Percentiles rank a stretch among this genome's conserved stretches.
Conservation (phyloP, 2,329 filamentous ascomycete genomes). For the Tolypocladium pustulatum region DNA sequence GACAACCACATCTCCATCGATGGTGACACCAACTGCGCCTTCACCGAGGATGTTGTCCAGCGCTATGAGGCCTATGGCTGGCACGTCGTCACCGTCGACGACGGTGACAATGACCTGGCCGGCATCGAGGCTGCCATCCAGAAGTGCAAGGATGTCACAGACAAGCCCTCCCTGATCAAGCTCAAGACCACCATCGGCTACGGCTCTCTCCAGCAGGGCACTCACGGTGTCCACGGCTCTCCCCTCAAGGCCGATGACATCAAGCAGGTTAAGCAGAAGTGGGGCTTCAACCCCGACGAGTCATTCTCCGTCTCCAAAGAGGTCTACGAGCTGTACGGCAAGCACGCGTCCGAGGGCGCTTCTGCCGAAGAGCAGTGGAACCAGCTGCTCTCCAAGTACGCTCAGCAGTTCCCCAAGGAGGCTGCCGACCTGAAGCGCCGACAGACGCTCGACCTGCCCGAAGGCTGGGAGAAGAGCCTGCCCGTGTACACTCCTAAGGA, state of each 20-base stretch:
- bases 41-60: slow-evolving; percentile 93
- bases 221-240: slow-evolving; percentile 90
- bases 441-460: slow-evolving; percentile 71
- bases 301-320: slow-evolving; percentile 87
- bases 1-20: slow-evolving; percentile 97
- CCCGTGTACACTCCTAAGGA: slow-evolving; percentile 85
- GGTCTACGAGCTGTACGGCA: slow-evolving; percentile 84
- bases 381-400: slow-evolving; percentile 81
- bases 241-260: slow-evolving; percentile 91
- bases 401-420: slow-evolving; percentile 64
- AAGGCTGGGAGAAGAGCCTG: slow-evolving; percentile 92
- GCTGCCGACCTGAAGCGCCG: slow-evolving; percentile 74
- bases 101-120: slow-evolving; percentile 82
- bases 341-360: slow-evolving; percentile 77
- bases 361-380: slow-evolving; percentile 93
- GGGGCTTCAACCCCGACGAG: slow-evolving; percentile 92
- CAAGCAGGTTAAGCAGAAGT: slow-evolving; percentile 87
- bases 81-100: slow-evolving; percentile 74
- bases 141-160: slow-evolving; percentile 74
- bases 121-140: slow-evolving; percentile 82
- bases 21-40: slow-evolving; percentile 89
- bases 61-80: slow-evolving; percentile 96
- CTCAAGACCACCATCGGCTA: slow-evolving; percentile 95
- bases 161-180: slow-evolving; percentile 97
- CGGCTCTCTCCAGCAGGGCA: slow-evolving; percentile 87